A percentile compares a stretch with the other conserved stretches of the same genome.
These are phyloP conservation scores for Fusarium anthophilum DNA, from an alignment of 2,329 filamentous ascomycete genomes.

Conservation along the genomic window DNA sequence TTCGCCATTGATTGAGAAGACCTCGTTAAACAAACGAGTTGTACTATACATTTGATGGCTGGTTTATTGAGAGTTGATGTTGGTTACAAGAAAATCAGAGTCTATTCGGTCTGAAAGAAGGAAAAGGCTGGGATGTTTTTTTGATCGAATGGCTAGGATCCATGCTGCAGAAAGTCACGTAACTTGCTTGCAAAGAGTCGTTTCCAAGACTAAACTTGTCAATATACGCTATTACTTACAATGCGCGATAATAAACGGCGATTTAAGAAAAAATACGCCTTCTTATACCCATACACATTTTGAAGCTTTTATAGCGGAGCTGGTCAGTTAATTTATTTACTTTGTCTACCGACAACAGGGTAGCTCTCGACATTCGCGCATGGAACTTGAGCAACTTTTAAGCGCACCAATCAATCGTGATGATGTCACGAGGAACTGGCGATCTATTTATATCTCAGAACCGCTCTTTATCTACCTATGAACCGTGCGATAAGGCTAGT, in stretches of 20 bases:
- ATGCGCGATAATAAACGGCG: no score
- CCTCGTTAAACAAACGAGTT: fast-evolving
- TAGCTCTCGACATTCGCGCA: not conserved
- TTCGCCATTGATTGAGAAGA: no score
- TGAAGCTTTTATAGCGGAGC: fast-evolving
- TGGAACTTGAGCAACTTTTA: not conserved
- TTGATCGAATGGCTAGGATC: fast-evolving
- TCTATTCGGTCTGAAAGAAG: fast-evolving
- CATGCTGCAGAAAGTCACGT: no score
- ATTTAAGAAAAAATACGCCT: fast-evolving
- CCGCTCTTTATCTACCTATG: not conserved
- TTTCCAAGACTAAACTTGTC: no score
- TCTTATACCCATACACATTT: not conserved
- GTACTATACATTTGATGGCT: no score
- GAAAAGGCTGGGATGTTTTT: fast-evolving
- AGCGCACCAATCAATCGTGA: not conserved
- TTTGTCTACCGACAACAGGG: not conserved
- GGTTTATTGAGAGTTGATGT: no score
- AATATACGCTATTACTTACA: no score
- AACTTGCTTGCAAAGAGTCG: no score
- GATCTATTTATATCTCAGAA: not conserved
- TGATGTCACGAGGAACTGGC: fast-evolving
- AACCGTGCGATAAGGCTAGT: not conserved
- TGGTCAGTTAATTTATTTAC: not conserved
- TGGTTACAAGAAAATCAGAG: no score